Base-by-base conservation (phyloP, 768 basidiomycete genomes). In the Rhodotorula babjevae region DNA sequence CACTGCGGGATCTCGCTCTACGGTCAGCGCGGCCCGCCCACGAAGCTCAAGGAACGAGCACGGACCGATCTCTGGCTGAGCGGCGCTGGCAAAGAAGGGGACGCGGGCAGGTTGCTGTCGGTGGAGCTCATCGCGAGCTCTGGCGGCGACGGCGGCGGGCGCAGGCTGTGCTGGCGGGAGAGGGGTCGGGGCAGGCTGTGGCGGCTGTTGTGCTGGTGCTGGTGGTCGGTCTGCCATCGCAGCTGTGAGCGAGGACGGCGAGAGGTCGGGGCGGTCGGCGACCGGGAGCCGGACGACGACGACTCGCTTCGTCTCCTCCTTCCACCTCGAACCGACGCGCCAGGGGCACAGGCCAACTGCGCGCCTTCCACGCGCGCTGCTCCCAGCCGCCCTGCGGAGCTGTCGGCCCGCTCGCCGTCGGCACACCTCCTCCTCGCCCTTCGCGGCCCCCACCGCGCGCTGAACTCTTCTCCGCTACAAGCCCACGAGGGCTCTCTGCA, bases 51-150 rank as follows among this genome's bases (percentile, higher is more conserved):
- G 12, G 0, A 18, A 14, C 14, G 18, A 0, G 19, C 6, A 15
- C 77, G 33, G 42, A 79, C 78, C 77, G 16, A 79, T 79, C 68
- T 79, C 78, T 49, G 78, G 71, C 64, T 79, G 78, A 3, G 77
- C 75, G 0, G 73, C 78, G 57, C 61, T 61, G 11, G 77, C 67
- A 60, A 79, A 79, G 65, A 77, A 75, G 23, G 77, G 78, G 8
- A 75, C 70, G 31, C 67, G 69, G 18, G 46, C n/a, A 2, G 68
- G 19, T 16, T 19, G 25, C 31, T 12, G 40, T 29, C 10, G 58
- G 49, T 3, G 52, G 36, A 7, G 19, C 42, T 62, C 40, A 11
- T 53, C 53, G 33, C 74, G 56, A 56, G 74, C 69, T n/a, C 56
- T 61, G 3, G 74, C 67, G 9, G 74, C 69, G 11, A 75, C 74